phyloP scores from a whole-genome alignment of 371 early-diverging fungal species.

The Entomophthora muscae region DNA sequence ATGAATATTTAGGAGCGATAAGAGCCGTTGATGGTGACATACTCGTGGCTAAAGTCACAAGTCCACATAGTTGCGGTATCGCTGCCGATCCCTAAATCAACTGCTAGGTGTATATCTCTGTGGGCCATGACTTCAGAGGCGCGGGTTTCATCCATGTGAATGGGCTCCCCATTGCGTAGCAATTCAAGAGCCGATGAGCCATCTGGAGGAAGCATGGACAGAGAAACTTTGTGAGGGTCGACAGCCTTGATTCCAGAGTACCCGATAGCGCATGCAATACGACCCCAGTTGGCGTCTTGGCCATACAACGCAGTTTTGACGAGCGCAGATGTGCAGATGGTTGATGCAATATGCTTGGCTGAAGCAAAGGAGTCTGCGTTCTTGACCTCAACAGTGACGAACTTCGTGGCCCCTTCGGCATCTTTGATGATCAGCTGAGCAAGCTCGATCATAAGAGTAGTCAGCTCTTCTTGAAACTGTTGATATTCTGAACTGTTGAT shows the following conservation, averaged over 20 bases:
- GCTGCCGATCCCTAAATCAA: constrained; percentile 52
- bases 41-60: constrained; percentile 85
- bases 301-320: constrained; percentile 93
- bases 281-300: constrained; percentile 95
- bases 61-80: constrained; percentile 77
- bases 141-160: constrained; percentile 51
- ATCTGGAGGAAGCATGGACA: constrained; percentile 52
- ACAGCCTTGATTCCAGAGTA: constrained; percentile 51
- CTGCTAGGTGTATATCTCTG: constrained; percentile 63
- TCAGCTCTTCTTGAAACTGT: constrained; percentile 49
- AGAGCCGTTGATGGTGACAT: constrained; percentile 83
- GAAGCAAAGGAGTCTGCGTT: constrained; percentile 49
- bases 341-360: constrained; percentile 65
- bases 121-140: constrained; percentile 65
- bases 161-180: constrained; percentile 68
- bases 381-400: constrained; percentile 76
- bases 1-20: constrained; percentile 55
- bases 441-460: constrained; percentile 60
- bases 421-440: constrained; percentile 79
- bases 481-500: constrained; percentile 35
- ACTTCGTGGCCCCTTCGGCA: constrained; percentile 94
- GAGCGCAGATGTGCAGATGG: constrained; percentile 77
- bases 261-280: constrained; percentile 69
- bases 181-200: constrained; percentile 39
- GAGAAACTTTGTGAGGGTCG: constrained; percentile 52